A percentile compares a stretch with the other conserved stretches of the same genome.
Conservation (phyloP, 2,329 filamentous ascomycete species). For the Fusarium nurragi region DNA sequence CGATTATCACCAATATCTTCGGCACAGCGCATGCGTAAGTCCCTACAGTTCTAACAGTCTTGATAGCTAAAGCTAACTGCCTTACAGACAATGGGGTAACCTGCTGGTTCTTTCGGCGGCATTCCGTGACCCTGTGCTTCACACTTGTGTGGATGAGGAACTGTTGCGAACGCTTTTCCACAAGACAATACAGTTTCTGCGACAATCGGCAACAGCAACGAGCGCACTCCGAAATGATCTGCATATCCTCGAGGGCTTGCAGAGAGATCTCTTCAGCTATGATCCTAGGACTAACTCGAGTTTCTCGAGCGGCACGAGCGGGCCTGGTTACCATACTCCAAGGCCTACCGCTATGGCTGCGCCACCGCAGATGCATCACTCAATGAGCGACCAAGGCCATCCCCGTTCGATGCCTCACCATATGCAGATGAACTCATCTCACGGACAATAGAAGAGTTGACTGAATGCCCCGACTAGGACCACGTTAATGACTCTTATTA, state of each 20-base stretch:
- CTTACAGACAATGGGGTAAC: constrained; percentile 90
- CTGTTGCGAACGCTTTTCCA: constrained; percentile 69
- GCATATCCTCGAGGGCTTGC: constrained; percentile 72
- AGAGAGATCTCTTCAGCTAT: constrained; percentile 55
- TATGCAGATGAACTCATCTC: constrained; percentile 37
- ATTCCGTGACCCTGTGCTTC: constrained; percentile 72
- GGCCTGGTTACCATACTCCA: constrained; percentile 41
- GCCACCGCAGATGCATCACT: constrained; percentile 37
- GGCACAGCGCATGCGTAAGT: constrained; percentile 96
- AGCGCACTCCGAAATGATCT: constrained; percentile 80
- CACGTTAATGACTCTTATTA: constrained; percentile 28
- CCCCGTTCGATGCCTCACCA: constrained; percentile 42
- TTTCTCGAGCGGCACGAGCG: constrained; percentile 55
- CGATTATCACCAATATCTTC: constrained; percentile 95
- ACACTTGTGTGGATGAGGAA: constrained; percentile 63
- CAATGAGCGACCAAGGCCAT: constrained; percentile 38
- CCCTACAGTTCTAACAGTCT: background rate
- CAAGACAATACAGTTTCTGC: constrained; percentile 81
- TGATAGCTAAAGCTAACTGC: constrained; percentile 17
- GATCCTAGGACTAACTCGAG: constrained; percentile 50
- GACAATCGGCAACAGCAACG: constrained; percentile 74
- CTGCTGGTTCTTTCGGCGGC: constrained; percentile 88
- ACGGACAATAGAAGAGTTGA: constrained; percentile 25
- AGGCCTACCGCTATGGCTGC: constrained; percentile 39
- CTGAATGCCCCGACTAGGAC: background rate